phyloP scores from a whole-genome alignment of 768 basidiomycete species.

The Russula abietina region DNA sequence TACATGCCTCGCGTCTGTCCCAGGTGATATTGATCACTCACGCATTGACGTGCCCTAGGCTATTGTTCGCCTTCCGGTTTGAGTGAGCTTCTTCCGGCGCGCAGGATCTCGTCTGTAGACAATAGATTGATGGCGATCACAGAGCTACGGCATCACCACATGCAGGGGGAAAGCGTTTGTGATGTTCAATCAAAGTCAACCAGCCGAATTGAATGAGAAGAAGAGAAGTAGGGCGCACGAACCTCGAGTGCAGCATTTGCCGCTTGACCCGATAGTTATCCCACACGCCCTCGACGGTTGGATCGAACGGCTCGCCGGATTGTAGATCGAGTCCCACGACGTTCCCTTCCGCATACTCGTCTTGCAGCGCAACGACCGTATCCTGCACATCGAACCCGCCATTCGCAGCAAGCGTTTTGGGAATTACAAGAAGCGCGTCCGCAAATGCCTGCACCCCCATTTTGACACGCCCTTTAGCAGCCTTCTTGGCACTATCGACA shows the following conservation, averaged over 20 bases:
- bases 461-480: conserved; percentile 89
- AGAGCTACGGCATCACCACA: conserved; percentile 45
- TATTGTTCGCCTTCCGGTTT: conserved; percentile 69
- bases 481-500: conserved; percentile 69
- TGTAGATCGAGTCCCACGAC: conserved; percentile 86
- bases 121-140: conserved; percentile 93
- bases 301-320: conserved; percentile 94
- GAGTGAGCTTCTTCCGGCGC: conserved; percentile 81
- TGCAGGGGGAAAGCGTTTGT: conserved; percentile 9
- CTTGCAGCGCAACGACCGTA: conserved; percentile 87
- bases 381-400: conserved; percentile 98
- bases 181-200: conserved; percentile 12
- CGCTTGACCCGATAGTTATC: conserved; percentile 98
- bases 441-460: conserved; percentile 98
- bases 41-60: not conserved
- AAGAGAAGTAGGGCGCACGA: conserved; percentile 29
- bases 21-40: not conserved
- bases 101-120: conserved; percentile 92
- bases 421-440: conserved; percentile 89
- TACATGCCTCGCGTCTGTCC: not conserved
- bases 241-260: conserved; percentile 98
- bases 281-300: conserved; percentile 94
- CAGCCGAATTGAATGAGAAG: conserved; percentile 25
- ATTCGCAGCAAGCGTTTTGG: conserved; percentile 93
- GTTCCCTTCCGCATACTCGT: conserved; percentile 93